Percentiles rank a stretch among this genome's conserved stretches.
phyloP scores from a whole-genome alignment of 768 basidiomycete genomes.

The Rhodotorula sphaerocarpa region DNA sequence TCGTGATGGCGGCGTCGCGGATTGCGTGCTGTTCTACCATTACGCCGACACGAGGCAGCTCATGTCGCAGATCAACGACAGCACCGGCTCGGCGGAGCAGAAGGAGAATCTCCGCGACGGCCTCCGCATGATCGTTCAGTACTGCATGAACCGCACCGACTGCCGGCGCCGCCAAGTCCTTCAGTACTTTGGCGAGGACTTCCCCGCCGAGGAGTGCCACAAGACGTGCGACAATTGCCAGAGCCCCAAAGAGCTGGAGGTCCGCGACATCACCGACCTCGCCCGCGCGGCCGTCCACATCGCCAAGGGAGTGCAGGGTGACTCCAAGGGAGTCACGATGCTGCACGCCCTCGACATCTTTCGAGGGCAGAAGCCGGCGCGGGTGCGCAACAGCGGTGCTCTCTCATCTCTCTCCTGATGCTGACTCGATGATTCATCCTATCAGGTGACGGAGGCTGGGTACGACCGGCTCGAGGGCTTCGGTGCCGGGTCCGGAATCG shows the following conservation, averaged over 20 bases:
- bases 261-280: slow-evolving; percentile 56
- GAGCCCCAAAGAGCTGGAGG: slow-evolving; percentile 53
- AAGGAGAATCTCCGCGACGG: slow-evolving; percentile 61
- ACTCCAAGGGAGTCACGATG: slow-evolving; percentile 55
- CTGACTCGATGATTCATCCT: too few species aligned
- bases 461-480: slow-evolving; percentile 50
- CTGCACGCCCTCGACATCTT: slow-evolving; percentile 57
- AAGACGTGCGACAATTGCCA: slow-evolving; percentile 77
- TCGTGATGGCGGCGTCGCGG: slow-evolving; percentile 71
- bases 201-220: slow-evolving; percentile 59
- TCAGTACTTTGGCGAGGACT: slow-evolving; percentile 76
- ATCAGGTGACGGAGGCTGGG: slow-evolving; percentile 50
- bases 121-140: slow-evolving; percentile 63
- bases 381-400: slow-evolving; percentile 20
- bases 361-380: slow-evolving; percentile 54
- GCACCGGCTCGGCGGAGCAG: slow-evolving; percentile 50
- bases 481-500: slow-evolving; percentile 53
- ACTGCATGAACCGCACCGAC: slow-evolving; percentile 68
- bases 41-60: slow-evolving; percentile 49
- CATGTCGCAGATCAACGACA: slow-evolving; percentile 39
- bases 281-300: slow-evolving; percentile 56
- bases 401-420: too few species aligned
- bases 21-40: slow-evolving; percentile 73
- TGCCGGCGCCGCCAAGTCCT: slow-evolving; percentile 84
- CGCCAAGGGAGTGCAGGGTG: slow-evolving; percentile 49